phyloP scores from a whole-genome alignment of 2,329 filamentous ascomycete species.

The Trichocomaceae sp. region DNA sequence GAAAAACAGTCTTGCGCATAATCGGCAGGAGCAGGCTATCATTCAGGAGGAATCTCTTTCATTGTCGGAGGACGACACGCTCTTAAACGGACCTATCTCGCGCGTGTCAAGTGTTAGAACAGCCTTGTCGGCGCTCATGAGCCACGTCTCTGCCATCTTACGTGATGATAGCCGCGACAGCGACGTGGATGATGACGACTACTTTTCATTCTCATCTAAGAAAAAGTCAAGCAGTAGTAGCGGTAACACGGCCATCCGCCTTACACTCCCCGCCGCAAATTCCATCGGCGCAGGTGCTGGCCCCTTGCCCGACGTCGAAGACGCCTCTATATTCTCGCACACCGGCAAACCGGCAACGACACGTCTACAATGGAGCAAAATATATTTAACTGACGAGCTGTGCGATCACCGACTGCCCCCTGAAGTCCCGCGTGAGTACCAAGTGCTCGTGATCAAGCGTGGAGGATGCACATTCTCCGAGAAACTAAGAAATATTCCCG shows the following conservation, averaged over 20 bases:
- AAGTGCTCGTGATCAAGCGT: slow-evolving; percentile 74
- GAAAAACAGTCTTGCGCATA: slow-evolving; percentile 17
- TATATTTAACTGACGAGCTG: slow-evolving; percentile 69
- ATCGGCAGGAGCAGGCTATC: slow-evolving; percentile 16
- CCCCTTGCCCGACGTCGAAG: slow-evolving; percentile 59
- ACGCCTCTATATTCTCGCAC: slow-evolving; percentile 39
- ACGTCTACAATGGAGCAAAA: slow-evolving; percentile 59
- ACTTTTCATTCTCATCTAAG: background rate
- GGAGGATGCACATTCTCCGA: slow-evolving; percentile 78
- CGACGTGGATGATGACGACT: background rate
- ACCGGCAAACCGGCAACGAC: slow-evolving; percentile 35
- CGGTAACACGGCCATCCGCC: slow-evolving; percentile 26
- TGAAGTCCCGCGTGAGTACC: slow-evolving; percentile 50
- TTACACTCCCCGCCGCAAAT: slow-evolving; percentile 43
- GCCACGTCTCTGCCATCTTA: slow-evolving; percentile 47
- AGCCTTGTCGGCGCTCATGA: slow-evolving; percentile 43
- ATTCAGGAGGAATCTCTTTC: slow-evolving; percentile 18
- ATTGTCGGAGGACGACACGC: slow-evolving; percentile 19
- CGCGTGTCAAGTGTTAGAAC: slow-evolving; percentile 32
- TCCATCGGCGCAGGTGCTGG: slow-evolving; percentile 54
- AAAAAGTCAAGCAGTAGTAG: slow-evolving; percentile 1
- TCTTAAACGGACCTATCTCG: slow-evolving; percentile 20
- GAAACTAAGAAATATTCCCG: slow-evolving; percentile 80
- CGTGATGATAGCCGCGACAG: slow-evolving; percentile 21
- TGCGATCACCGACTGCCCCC: slow-evolving; percentile 49